Evolutionary conservation across 163 green algal genomes (phyloP), one percentile per base, ranked within the genome.

Genomic region (Scenedesmus sp.): DNA sequence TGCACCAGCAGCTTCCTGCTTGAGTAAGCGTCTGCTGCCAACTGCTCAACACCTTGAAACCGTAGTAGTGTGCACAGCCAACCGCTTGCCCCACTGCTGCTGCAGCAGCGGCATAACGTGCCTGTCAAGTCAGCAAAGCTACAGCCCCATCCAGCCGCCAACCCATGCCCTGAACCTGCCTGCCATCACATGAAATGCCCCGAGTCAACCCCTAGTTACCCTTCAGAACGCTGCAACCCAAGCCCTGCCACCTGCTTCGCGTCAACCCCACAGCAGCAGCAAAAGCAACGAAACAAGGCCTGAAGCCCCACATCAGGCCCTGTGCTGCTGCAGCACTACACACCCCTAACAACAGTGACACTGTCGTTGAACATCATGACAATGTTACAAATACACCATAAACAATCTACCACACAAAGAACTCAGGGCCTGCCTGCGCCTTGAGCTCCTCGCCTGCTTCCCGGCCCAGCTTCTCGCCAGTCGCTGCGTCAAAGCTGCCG

Each of bases 361-460:
- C 0, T 12, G 10, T 35, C 59, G 35, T 12, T 35, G 35, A 22
- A 76, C 20, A 4, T 40, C 24, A 76, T 37, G 9, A 40, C 7
- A 76, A 2, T 20, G 30, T 40, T 3, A 76, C 30, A 40, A 40
- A 9, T 9, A n/a, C 40, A 4, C 40, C 40, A 76, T 76, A 18
- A 40, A 76, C 30, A 76, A 6, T 76, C 40, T 73, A 95, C 96
- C 97, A 99, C 93, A 97, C 93, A 87, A 99, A 99, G 90, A 99
- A 98, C 56, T 97, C 97, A 35, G 93, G 92, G 0, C 96, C 95
- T 10, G 96, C 98, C 78, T 96, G 87, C 16, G 90, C 86, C 94
- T 98, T 98, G 42, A 99, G 94, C 94, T 99, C 91, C 83, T 96
- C 90, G 51, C 97, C 98, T 16, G 97, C 96, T 37, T 98, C 97